Evolutionary conservation across 768 basidiomycete genomes (phyloP), one percentile per base, ranked within the genome.

Genomic region (Boletus subcaerulescens): DNA sequence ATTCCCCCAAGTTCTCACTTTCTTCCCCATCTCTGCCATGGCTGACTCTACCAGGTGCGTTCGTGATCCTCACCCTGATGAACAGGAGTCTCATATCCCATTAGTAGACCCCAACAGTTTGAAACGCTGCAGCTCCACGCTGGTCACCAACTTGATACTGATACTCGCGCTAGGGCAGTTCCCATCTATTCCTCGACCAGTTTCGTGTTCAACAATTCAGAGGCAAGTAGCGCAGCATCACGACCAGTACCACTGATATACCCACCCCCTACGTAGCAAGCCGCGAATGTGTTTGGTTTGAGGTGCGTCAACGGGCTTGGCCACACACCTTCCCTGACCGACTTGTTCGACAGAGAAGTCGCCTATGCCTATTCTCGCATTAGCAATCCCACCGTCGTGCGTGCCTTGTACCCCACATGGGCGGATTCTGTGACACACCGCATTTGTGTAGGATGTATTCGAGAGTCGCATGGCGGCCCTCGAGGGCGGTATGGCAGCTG

Each of bases 91-190:
- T 56, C 13, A 46, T 15, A 17, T 10, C n/a, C 18, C 35, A 0
- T 10, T 22, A 41, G 26, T n/a, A 57, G 20, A 32, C 39, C 44
- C 4, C 45, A 41, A 4, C 86, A 89, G 63, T 90, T 91, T 61
- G 88, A 91, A 62, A 91, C 89, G 2, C 74, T 91, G 45, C 88
- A 90, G 68, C 76, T 91, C 6, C 90, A 93, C 65, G 90, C 83
- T 17, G 90, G 90, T 2, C 85, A 89, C 57, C 20, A 9, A 14
- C 78, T 80, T 12, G 87, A 89, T 69, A 68, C 80, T 0, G 65
- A 83, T 1, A 88, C 86, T 0, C 84, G 86, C 53, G 86, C 91
- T 5, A 80, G 89, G 3, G 91, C 89, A 3, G 81, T 83, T 0
- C 91, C 91, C 1, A 90, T 93, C 63, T 91, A 90, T 55, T 82